Evolutionary conservation across 179 eudicot genomes (phyloP).

Genomic region (Silene vulgaris): DNA sequence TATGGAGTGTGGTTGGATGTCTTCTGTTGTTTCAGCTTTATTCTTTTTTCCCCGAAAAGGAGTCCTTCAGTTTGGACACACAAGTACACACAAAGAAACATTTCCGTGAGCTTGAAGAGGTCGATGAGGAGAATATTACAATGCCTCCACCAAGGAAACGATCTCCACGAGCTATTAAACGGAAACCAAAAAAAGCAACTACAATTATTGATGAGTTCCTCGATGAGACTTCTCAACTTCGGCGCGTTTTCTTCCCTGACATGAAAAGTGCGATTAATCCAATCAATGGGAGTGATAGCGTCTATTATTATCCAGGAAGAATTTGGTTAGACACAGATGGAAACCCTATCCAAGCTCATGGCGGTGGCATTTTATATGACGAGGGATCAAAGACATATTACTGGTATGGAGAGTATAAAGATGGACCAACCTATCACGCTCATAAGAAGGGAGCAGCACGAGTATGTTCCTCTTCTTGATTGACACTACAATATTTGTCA

Average conservation of each 20-base stretch:
- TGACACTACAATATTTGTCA: not conserved
- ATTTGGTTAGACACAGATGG: conserved; percentile 97
- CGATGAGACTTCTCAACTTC: conserved; percentile 74
- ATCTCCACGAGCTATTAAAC: conserved; percentile 82
- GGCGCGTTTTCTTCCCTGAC: conserved; percentile 77
- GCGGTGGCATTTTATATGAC: conserved; percentile 87
- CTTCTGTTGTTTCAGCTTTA: conserved; percentile 61
- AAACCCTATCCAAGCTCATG: conserved; percentile 97
- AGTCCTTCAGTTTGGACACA: conserved; percentile 28
- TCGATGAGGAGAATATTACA: conserved; percentile 72
- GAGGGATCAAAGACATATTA: conserved; percentile 52
- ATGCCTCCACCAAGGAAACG: conserved; percentile 89
- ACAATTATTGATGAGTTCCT: conserved; percentile 85
- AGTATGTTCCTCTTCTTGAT: conserved; percentile 37
- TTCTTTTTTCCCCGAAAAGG: conserved; percentile 42
- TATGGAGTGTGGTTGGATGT: conserved; percentile 60
- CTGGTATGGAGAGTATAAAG: conserved; percentile 98
- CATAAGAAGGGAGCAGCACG: conserved; percentile 83
- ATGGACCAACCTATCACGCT: conserved; percentile 89
- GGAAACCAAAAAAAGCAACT: conserved; percentile 60
- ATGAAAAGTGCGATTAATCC: conserved; percentile 67
- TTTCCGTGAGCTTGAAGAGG: conserved; percentile 57
- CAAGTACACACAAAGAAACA: conserved; percentile 28
- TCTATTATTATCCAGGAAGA: conserved; percentile 71
- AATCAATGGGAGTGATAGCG: conserved; percentile 53